Conservation (phyloP, 2,329 filamentous ascomycete species). For the Aspergillus clavatus region DNA sequence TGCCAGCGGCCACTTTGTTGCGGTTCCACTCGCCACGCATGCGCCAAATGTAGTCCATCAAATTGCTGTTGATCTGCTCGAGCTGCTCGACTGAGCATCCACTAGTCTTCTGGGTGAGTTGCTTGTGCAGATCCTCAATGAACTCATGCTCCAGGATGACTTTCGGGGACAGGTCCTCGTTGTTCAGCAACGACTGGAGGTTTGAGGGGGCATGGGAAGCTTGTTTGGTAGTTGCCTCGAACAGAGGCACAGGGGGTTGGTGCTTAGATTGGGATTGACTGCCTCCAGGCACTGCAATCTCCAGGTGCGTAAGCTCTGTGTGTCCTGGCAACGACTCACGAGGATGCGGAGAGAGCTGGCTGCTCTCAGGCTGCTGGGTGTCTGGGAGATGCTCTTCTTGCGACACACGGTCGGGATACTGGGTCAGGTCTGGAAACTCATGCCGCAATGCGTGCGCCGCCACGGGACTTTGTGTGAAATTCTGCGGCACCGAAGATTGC, state of each 20-base stretch:
- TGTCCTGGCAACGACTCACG: slow-evolving; percentile 21
- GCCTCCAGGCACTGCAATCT: slow-evolving; percentile 26
- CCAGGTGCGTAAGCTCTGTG: slow-evolving; percentile 26
- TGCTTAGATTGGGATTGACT: slow-evolving; percentile 38
- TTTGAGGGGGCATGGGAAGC: slow-evolving; percentile 20
- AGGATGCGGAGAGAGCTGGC: slow-evolving; percentile 29
- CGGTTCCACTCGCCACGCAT: slow-evolving; percentile 78
- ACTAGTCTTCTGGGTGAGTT: slow-evolving; percentile 63
- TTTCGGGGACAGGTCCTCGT: slow-evolving; percentile 27
- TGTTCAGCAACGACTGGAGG: slow-evolving; percentile 32
- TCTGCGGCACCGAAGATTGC: slow-evolving; percentile 62
- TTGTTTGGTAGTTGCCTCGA: slow-evolving; percentile 31
- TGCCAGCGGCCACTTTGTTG: slow-evolving; percentile 60
- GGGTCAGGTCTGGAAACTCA: slow-evolving; percentile 52
- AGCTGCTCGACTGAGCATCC: slow-evolving; percentile 88
- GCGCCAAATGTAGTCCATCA: slow-evolving; percentile 89
- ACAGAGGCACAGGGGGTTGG: slow-evolving; percentile 38
- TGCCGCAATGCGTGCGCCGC: slow-evolving; percentile 40
- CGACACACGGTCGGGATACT: slow-evolving; percentile 46
- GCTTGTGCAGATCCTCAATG: slow-evolving; percentile 55
- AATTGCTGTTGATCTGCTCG: slow-evolving; percentile 82
- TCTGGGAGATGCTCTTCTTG: slow-evolving; percentile 60
- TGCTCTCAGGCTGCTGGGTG: slow-evolving; percentile 52
- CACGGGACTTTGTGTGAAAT: slow-evolving; percentile 60
- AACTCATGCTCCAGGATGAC: slow-evolving; percentile 45